These are phyloP conservation scores for Calonectria leucothoes DNA, from an alignment of 2,329 filamentous ascomycete species.

Conservation along the genomic window DNA sequence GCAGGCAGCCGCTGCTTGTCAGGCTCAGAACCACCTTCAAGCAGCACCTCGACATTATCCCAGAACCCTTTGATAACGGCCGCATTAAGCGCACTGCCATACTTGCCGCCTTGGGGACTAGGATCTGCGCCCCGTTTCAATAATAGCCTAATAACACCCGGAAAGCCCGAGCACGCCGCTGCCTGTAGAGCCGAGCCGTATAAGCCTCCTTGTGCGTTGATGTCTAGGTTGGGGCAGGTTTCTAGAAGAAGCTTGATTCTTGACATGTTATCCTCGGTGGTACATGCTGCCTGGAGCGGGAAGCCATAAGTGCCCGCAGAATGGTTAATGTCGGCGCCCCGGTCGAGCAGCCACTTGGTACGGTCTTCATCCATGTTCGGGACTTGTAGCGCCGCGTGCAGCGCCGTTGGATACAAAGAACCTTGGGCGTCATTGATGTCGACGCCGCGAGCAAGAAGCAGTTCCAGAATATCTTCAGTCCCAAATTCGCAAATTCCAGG, in stretches of 20 bases:
- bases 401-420: background rate
- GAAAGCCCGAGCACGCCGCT: background rate
- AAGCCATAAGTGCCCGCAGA: background rate
- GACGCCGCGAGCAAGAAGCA: background rate
- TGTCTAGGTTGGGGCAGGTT: background rate
- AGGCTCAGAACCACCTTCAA: background rate
- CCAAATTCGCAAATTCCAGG: no score
- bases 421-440: background rate
- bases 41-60: background rate
- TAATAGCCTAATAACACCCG: background rate
- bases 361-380: background rate
- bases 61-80: background rate
- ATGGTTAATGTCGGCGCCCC: background rate
- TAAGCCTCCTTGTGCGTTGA: background rate
- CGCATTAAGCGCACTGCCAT: background rate
- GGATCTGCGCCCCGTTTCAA: background rate
- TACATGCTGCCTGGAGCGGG: background rate
- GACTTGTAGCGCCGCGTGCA: background rate
- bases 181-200: background rate
- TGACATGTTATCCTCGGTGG: background rate
- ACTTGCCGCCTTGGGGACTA: background rate
- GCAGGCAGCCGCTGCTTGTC: background rate
- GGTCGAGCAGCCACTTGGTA: background rate
- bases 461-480: background rate
- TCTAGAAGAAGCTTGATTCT: background rate